Base-by-base conservation (phyloP, 75 land plant genomes). In the Selaginella moellendorffii region DNA sequence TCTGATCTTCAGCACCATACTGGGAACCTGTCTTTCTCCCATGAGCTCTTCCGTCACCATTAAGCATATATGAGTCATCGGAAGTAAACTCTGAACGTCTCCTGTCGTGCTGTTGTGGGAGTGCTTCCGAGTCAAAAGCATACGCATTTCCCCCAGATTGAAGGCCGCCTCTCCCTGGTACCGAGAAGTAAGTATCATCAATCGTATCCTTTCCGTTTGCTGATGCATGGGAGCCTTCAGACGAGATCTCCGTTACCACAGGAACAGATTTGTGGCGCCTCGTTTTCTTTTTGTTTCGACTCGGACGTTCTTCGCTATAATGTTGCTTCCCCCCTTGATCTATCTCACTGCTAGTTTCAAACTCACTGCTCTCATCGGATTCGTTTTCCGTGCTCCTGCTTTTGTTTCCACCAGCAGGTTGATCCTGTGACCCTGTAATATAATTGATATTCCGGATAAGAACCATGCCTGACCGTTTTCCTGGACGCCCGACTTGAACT, bases 371-470 rank as follows among this genome's bases (percentile, higher is more conserved):
- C 14, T 36, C 46, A 36, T 36, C 46, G 14, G 46, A 36, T 36
- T 14, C 46, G 46, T 36, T 14, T 36, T 36, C 46, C 14, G 46
- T 14, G 46, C 14, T 14, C 46, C 14, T 36, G 10, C 14, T 36
- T 14, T 36, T 36, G 46, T n/a, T n/a, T n/a, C n/a, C n/a, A n/a
- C n/a, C n/a, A n/a, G n/a, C n/a, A n/a, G n/a, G 46, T 36, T 14
- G 46, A 36, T 36, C 46, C 14, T 36, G 46, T 36, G 46, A 36
- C 14, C 46, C 46, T 36, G 90, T 71, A 19, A 86, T 79, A 63
- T 93, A 89, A 54, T 90, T 95, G 21, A 95, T 80, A 70, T 89
- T 90, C 24, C 83, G 78, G 53, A 90, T 86, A 2, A 95, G 85
- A 53, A 86, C 86, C 54, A 68, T 60, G 14, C 87, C 85, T 27